Percentiles rank a stretch among this genome's conserved stretches.
Conservation (phyloP, 2,329 filamentous ascomycete species). For the Aureobasidium sp. region DNA sequence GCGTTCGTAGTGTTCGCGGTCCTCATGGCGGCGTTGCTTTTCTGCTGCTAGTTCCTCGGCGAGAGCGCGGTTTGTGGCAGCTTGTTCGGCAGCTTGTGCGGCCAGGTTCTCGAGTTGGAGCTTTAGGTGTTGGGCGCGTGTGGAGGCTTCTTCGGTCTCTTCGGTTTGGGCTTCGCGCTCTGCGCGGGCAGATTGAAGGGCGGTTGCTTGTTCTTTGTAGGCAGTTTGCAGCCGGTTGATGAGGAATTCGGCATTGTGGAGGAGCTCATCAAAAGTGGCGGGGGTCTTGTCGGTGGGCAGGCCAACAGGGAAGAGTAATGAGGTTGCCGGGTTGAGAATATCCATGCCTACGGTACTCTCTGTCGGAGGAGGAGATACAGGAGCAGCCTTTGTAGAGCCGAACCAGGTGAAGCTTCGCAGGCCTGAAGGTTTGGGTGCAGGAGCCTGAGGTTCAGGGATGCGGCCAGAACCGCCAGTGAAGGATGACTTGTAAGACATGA, state of each 20-base stretch:
- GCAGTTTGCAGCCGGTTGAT: constrained; percentile 47
- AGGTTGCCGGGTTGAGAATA: constrained; percentile 44
- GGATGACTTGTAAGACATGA: constrained; percentile 27
- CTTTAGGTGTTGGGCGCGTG: constrained; percentile 48
- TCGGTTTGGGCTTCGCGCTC: constrained; percentile 51
- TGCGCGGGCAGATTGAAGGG: constrained; percentile 42
- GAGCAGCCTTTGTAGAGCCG: constrained; percentile 22
- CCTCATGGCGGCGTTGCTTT: constrained; percentile 28
- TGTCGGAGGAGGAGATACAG: constrained; percentile 10
- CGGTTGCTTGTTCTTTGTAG: constrained; percentile 44
- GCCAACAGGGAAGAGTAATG: constrained; percentile 45
- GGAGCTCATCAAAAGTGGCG: constrained; percentile 48
- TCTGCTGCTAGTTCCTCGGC: constrained; percentile 40
- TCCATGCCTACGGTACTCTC: constrained; percentile 32
- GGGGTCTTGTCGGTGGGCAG: constrained; percentile 40
- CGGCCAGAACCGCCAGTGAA: constrained; percentile 20
- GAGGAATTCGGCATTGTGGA: constrained; percentile 47
- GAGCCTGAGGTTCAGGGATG: background rate
- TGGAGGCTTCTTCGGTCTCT: constrained; percentile 52
- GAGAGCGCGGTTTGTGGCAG: constrained; percentile 46
- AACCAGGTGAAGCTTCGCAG: constrained; percentile 23
- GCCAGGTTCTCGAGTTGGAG: constrained; percentile 54
- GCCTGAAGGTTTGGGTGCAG: constrained; percentile 7
- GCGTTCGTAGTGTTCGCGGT: constrained; percentile 26
- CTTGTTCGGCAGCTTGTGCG: constrained; percentile 45